phyloP scores from a whole-genome alignment of 1,284 basidiomycete species.

The Malassezia obtusa region DNA sequence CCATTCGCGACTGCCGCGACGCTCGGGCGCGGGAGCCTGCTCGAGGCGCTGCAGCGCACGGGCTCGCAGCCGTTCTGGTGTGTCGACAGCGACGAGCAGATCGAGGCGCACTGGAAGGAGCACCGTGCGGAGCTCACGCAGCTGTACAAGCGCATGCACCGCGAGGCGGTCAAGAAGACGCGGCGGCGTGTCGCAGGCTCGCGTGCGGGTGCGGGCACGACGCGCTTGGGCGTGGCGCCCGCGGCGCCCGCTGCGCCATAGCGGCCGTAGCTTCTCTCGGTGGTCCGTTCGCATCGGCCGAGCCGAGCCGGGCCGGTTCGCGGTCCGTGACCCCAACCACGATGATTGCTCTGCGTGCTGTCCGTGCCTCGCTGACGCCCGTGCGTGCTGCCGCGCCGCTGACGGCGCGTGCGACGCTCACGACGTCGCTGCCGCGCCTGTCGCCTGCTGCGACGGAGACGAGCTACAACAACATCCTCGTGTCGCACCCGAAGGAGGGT shows the following conservation, averaged over 20 bases:
- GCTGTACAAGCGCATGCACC: conserved; percentile 32
- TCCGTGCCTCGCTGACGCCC: conserved; percentile 16
- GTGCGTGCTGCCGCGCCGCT: conserved; percentile 17
- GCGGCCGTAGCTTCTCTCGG: background rate
- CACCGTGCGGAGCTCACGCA: conserved; percentile 26
- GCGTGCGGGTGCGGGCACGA: conserved; percentile 10
- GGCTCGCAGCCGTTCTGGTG: conserved; percentile 22
- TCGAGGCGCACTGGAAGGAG: conserved; percentile 19
- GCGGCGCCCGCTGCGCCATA: background rate
- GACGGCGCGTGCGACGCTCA: conserved; percentile 19
- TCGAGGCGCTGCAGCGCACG: background rate
- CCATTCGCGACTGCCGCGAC: background rate
- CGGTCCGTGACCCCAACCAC: background rate
- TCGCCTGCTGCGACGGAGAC: conserved; percentile 16
- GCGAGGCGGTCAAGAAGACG: conserved; percentile 35
- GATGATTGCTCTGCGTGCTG: conserved; percentile 22
- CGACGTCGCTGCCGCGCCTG: conserved; percentile 31
- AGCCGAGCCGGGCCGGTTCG: background rate
- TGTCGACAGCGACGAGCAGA: conserved; percentile 21
- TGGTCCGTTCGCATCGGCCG: conserved; percentile 8
- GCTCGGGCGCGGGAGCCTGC: conserved; percentile 6
- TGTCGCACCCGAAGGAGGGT: conserved; percentile 62
- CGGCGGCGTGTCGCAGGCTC: conserved; percentile 17
- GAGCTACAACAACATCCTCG: conserved; percentile 61
- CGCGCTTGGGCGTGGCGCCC: background rate